Conservation (phyloP, 1,284 basidiomycete genomes). For the Apiotrichum siamense region DNA sequence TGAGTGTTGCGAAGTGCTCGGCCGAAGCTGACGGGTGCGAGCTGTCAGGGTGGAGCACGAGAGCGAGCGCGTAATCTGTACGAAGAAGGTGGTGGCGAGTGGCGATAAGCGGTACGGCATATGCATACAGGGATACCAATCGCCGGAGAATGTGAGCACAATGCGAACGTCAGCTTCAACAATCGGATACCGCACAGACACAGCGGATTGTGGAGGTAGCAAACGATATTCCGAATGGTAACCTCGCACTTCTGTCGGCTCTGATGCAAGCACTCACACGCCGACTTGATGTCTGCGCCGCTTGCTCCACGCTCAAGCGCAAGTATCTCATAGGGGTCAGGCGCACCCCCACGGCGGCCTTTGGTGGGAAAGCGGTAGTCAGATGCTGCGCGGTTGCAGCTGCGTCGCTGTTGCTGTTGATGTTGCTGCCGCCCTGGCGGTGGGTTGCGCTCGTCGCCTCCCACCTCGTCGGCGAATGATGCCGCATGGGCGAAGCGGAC, state of each 20-base stretch:
- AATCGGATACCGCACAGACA: no score
- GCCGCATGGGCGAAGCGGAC: slow-evolving; percentile 2
- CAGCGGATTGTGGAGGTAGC: no score
- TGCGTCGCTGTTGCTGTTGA: background rate
- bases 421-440: background rate
- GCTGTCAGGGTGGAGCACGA: slow-evolving; percentile 46
- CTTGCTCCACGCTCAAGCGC: slow-evolving; percentile 31
- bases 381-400: background rate
- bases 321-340: slow-evolving; percentile 43
- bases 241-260: background rate
- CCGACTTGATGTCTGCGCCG: slow-evolving; percentile 37
- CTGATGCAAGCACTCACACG: slow-evolving; percentile 42
- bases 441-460: background rate
- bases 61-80: slow-evolving; percentile 46
- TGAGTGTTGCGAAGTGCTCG: slow-evolving; percentile 39
- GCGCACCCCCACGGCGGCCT: slow-evolving; percentile 29
- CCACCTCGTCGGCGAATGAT: background rate
- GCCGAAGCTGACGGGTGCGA: slow-evolving; percentile 43
- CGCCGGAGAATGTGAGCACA: no score
- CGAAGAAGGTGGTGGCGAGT: background rate
- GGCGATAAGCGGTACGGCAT: background rate
- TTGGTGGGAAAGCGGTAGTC: slow-evolving; percentile 32
- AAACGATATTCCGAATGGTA: background rate
- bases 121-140: no score
- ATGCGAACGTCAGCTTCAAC: no score